A percentile compares a stretch with the other conserved stretches of the same genome.
Evolutionary conservation across 768 basidiomycete species (phyloP).

Genomic region (Boletus tomentosulus): DNA sequence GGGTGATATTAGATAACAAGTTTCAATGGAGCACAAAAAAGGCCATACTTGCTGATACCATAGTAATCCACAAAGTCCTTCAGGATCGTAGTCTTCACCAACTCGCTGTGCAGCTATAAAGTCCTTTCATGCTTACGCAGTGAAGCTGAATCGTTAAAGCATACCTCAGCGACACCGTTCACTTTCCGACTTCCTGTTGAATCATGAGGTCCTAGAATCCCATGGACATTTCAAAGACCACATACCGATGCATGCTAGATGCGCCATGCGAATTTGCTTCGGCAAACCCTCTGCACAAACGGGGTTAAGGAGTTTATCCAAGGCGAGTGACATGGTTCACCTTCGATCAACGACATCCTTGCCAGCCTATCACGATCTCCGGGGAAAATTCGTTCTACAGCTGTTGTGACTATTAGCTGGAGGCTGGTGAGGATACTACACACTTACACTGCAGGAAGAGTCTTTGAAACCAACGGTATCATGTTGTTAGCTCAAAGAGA

Average conservation of each 20-base stretch:
- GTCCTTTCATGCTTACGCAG: not conserved
- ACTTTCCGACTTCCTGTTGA: constrained; percentile 68
- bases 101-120: constrained; percentile 74
- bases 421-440: not conserved
- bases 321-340: constrained; percentile 30
- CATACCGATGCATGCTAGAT: constrained; percentile 79
- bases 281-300: constrained; percentile 66
- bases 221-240: not conserved
- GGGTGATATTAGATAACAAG: constrained; percentile 14
- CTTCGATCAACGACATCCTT: constrained; percentile 92
- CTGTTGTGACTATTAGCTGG: constrained; percentile 30
- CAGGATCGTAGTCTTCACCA: constrained; percentile 78
- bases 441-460: constrained; percentile 65
- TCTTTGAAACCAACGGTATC: constrained; percentile 7
- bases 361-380: constrained; percentile 74
- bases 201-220: not conserved
- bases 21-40: not conserved
- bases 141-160: not conserved
- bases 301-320: not conserved
- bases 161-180: constrained; percentile 92
- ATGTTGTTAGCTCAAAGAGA: not conserved
- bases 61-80: constrained; percentile 94
- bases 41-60: constrained; percentile 68
- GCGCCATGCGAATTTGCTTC: constrained; percentile 86
- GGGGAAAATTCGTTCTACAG: constrained; percentile 88